These are phyloP conservation scores for Ilex aquifolium DNA, from an alignment of 257 asterid genomes.

Conservation along the genomic window DNA sequence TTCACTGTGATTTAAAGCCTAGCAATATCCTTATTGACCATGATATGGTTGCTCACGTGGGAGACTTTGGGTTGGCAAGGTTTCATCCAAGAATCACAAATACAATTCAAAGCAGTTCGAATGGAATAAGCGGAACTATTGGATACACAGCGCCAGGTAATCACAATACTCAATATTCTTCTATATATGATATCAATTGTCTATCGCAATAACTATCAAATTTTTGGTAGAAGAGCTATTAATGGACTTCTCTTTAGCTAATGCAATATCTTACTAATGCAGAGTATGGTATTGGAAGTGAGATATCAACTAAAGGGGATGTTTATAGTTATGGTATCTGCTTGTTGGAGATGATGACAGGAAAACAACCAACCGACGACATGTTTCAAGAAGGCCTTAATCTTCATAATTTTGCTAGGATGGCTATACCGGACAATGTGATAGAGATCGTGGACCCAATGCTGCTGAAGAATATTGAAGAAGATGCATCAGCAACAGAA, in stretches of 20 bases:
- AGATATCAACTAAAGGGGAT: neutral
- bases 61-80: too few species aligned
- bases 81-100: too few species aligned
- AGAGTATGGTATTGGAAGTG: neutral
- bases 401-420: neutral
- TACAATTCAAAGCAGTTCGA: too few species aligned
- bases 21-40: neutral
- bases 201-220: neutral
- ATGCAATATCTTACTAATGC: neutral
- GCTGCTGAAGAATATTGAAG: too few species aligned
- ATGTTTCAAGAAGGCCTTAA: neutral
- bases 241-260: neutral
- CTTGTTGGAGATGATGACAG: neutral
- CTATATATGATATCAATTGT: too few species aligned
- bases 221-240: neutral
- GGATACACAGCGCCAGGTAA: conserved; percentile 1
- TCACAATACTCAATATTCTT: neutral
- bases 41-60: too few species aligned
- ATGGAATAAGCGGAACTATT: too few species aligned
- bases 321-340: neutral
- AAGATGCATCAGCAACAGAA: too few species aligned
- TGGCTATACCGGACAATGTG: neutral
- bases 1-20: neutral
- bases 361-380: neutral
- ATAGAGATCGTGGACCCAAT: neutral